phyloP scores from a whole-genome alignment of 2,329 filamentous ascomycete genomes.

The Verticillium nubilum region DNA sequence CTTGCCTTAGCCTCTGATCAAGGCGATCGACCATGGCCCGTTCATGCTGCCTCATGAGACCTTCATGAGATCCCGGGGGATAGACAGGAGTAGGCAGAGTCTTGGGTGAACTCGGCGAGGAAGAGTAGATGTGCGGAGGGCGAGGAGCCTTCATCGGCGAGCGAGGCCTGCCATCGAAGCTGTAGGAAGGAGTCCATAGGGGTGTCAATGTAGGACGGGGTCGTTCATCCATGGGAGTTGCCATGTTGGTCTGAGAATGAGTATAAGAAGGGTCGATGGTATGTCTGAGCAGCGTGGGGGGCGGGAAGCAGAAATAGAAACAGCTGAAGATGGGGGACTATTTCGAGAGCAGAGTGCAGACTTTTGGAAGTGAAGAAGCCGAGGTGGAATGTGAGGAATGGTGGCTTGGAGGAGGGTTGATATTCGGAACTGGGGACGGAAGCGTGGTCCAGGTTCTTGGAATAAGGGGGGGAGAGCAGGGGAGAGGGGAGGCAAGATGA shows the following conservation, averaged over 20 bases:
- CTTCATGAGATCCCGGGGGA: conserved; percentile 21
- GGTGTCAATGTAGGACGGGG: conserved; percentile 18
- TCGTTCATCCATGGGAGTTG: conserved; percentile 9
- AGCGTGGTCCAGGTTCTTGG: neutral
- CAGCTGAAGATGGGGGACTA: neutral
- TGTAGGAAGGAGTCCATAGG: conserved; percentile 25
- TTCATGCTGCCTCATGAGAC: conserved; percentile 28
- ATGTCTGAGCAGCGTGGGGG: neutral
- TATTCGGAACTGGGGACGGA: no score
- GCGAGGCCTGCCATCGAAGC: conserved; percentile 14
- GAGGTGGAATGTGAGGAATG: no score
- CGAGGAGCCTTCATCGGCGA: conserved; percentile 11
- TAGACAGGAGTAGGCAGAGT: conserved; percentile 28
- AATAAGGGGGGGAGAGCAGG: neutral
- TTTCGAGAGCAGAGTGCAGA: no score
- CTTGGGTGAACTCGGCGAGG: conserved; percentile 18
- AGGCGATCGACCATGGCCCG: conserved; percentile 27
- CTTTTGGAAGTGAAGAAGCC: no score
- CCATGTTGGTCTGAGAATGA: conserved; percentile 4
- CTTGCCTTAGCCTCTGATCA: conserved; percentile 18
- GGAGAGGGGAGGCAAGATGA: neutral
- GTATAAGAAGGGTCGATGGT: neutral
- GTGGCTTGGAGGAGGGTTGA: no score
- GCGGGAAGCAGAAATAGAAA: neutral
- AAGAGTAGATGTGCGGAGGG: conserved; percentile 18